A percentile compares a stretch with the other conserved stretches of the same genome.
phyloP scores from a whole-genome alignment of 768 basidiomycete species.

The Cystobasidium onofrii region DNA sequence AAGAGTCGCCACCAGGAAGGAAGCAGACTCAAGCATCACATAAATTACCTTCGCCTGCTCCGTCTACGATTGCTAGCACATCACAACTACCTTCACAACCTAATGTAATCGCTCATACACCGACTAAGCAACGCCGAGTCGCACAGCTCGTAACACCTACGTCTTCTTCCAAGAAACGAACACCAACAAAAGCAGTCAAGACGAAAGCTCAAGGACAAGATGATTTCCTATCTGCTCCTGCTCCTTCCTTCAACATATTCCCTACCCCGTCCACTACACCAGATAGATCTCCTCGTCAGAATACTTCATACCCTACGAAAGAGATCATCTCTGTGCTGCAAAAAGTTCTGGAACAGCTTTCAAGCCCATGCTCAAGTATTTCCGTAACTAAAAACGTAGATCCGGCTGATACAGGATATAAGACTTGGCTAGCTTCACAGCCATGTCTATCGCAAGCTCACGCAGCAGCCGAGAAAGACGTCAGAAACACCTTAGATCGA shows the following conservation, averaged over 20 bases:
- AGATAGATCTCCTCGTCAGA: not conserved
- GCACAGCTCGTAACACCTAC: not conserved
- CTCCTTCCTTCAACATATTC: not conserved
- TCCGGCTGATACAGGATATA: not conserved
- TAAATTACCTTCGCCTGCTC: slow-evolving; percentile 9
- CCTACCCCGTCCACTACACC: slow-evolving; percentile 12
- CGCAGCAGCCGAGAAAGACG: slow-evolving; percentile 37
- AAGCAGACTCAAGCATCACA: not conserved
- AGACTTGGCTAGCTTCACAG: slow-evolving; percentile 10
- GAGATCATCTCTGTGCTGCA: not conserved
- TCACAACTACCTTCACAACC: not conserved
- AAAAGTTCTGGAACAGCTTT: not conserved
- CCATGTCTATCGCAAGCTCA: slow-evolving; percentile 3
- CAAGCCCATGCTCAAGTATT: not conserved
- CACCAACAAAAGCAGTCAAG: slow-evolving; percentile 20
- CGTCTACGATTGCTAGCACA: not conserved
- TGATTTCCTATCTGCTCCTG: not conserved
- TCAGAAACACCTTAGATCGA: slow-evolving; percentile 36
- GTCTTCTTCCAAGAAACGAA: not conserved
- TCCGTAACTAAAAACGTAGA: not conserved
- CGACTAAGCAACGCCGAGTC: not conserved
- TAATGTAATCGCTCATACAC: not conserved
- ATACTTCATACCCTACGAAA: not conserved
- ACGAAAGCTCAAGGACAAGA: not conserved
- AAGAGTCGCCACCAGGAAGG: not conserved